phyloP scores from a whole-genome alignment of 345 rosid genomes.

The Murraya paniculata region DNA sequence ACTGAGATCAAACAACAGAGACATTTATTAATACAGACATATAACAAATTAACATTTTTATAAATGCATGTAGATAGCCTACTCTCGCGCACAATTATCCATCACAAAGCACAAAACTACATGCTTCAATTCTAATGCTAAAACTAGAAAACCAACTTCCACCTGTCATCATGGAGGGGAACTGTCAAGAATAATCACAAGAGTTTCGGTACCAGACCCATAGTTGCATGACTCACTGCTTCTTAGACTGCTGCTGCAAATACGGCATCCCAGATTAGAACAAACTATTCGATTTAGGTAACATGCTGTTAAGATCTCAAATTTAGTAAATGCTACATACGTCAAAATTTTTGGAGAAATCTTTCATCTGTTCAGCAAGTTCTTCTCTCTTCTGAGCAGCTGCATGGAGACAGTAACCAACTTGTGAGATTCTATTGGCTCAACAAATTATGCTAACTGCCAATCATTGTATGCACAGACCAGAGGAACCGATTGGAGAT shows the following conservation, averaged over 20 bases:
- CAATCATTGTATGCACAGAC: background rate
- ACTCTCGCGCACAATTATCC: background rate
- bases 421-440: background rate
- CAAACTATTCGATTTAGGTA: background rate
- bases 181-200: background rate
- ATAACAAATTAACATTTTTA: background rate
- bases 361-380: constrained; percentile 57
- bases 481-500: background rate
- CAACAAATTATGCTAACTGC: background rate
- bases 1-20: background rate
- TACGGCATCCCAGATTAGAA: background rate
- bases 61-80: background rate
- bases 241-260: constrained; percentile 35
- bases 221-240: constrained; percentile 11
- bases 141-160: background rate
- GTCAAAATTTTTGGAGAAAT: constrained; percentile 46
- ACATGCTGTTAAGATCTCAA: background rate
- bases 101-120: background rate
- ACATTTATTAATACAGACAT: background rate
- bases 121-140: background rate
- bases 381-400: constrained; percentile 57
- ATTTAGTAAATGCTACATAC: constrained; percentile 12
- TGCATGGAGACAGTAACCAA: constrained; percentile 14
- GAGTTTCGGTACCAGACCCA: background rate
- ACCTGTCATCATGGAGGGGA: background rate